phyloP scores from a whole-genome alignment of 163 green algal genomes.

The Coccomyxa subellipsoidea region DNA sequence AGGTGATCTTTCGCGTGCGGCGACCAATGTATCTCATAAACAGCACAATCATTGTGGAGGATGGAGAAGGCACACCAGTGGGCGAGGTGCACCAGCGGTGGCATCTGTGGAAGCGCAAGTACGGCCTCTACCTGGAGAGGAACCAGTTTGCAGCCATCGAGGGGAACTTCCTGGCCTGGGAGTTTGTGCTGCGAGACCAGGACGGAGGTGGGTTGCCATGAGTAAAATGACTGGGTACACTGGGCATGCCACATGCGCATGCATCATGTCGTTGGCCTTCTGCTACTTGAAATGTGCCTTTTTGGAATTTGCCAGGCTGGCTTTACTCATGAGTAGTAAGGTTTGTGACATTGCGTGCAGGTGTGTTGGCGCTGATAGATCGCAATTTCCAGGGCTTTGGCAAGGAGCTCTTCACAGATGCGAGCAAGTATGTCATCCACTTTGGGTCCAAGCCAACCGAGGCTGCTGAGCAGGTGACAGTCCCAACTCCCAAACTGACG shows the following conservation, averaged over 20 bases:
- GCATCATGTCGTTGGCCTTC: no score
- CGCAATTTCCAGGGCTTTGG: constrained; percentile 76
- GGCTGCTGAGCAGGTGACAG: constrained; percentile 38
- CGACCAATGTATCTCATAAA: constrained; percentile 81
- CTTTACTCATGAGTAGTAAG: neutral
- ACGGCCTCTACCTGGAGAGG: constrained; percentile 78
- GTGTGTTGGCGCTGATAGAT: constrained; percentile 80
- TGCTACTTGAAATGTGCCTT: no score
- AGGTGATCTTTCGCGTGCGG: constrained; percentile 73
- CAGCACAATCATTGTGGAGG: constrained; percentile 75
- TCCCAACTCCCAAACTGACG: no score
- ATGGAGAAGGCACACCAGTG: constrained; percentile 50
- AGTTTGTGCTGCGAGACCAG: constrained; percentile 82
- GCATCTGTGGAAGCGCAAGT: constrained; percentile 75
- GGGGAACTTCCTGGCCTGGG: constrained; percentile 79
- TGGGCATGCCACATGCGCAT: neutral
- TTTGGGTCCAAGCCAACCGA: constrained; percentile 59
- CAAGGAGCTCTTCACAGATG: constrained; percentile 88
- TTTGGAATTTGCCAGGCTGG: no score
- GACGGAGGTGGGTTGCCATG: constrained; percentile 38
- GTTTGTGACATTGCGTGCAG: constrained; percentile 22
- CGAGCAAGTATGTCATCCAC: constrained; percentile 83
- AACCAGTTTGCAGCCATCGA: constrained; percentile 76
- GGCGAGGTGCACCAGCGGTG: constrained; percentile 80
- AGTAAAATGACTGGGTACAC: neutral